A percentile compares a stretch with the other conserved stretches of the same genome.
These are phyloP conservation scores for Tylopilus vinaceipallidus DNA, from an alignment of 768 basidiomycete genomes.

Conservation along the genomic window DNA sequence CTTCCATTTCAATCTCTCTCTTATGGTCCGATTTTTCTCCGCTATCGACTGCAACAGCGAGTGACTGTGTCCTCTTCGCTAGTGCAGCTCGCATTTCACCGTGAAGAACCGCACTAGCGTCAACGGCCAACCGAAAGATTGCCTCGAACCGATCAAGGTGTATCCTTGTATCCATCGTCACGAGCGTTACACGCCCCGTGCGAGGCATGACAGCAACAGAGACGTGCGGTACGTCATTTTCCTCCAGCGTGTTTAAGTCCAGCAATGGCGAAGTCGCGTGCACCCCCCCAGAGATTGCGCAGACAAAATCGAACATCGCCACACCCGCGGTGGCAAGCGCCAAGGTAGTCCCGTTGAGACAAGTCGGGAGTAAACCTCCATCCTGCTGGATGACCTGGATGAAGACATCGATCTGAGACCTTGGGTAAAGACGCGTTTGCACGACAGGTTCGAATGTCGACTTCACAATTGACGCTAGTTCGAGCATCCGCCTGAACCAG, in stretches of 20 bases:
- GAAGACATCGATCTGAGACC: slow-evolving; percentile 92
- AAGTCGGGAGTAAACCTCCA: slow-evolving; percentile 85
- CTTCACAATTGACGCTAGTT: slow-evolving; percentile 83
- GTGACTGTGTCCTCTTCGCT: slow-evolving; percentile 53
- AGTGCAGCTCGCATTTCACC: slow-evolving; percentile 80
- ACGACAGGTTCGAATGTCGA: slow-evolving; percentile 96
- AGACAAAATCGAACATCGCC: slow-evolving; percentile 87
- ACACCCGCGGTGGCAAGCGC: slow-evolving; percentile 90
- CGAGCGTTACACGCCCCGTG: slow-evolving; percentile 80
- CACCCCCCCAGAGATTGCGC: slow-evolving; percentile 85
- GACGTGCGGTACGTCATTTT: slow-evolving; percentile 84
- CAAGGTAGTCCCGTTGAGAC: slow-evolving; percentile 93
- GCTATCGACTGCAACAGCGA: slow-evolving; percentile 62
- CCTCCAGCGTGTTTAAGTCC: slow-evolving; percentile 87
- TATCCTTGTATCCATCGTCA: slow-evolving; percentile 92
- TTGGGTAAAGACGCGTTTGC: slow-evolving; percentile 86
- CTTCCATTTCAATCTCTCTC: slow-evolving; percentile 39
- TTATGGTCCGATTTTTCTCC: slow-evolving; percentile 34
- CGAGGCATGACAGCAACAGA: slow-evolving; percentile 90
- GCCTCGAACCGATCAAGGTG: slow-evolving; percentile 92
- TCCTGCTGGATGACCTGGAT: slow-evolving; percentile 93
- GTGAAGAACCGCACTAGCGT: slow-evolving; percentile 76
- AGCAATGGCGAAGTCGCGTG: slow-evolving; percentile 79
- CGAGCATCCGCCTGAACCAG: slow-evolving; percentile 69
- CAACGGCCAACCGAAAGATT: slow-evolving; percentile 73